A percentile compares a stretch with the other conserved stretches of the same genome.
Conservation (phyloP, 306 rosid species). For the Hylodesmum podocarpum region DNA sequence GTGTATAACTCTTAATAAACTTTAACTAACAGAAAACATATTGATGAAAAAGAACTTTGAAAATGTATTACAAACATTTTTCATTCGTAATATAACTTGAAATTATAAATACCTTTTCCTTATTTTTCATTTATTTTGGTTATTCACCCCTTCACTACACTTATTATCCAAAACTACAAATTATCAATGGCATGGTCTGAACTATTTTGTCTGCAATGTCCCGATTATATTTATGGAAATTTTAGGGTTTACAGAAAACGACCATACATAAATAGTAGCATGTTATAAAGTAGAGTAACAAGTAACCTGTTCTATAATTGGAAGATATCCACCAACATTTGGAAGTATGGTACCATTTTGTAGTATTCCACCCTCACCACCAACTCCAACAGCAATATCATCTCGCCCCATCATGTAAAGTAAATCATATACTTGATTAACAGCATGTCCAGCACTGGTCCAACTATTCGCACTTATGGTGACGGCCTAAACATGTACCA, state of each 20-base stretch:
- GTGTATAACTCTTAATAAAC: too few species aligned
- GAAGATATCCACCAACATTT: conserved; percentile 88
- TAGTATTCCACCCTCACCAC: conserved; percentile 87
- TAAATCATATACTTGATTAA: conserved; percentile 79
- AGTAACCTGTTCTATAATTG: conserved; percentile 74
- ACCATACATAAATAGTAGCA: not conserved
- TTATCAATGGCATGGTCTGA: not conserved
- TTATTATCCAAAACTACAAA: too few species aligned
- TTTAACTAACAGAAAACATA: too few species aligned
- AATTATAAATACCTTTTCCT: too few species aligned
- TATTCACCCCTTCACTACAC: too few species aligned
- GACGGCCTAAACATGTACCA: conserved; percentile 47
- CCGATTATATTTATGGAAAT: too few species aligned
- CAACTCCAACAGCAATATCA: conserved; percentile 78
- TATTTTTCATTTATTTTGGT: too few species aligned
- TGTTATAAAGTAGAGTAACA: too few species aligned
- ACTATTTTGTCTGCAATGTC: too few species aligned
- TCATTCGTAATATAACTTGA: too few species aligned
- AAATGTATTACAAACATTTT: too few species aligned
- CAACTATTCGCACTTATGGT: conserved; percentile 73
- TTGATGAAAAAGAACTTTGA: too few species aligned
- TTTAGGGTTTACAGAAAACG: not conserved
- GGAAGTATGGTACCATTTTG: conserved; percentile 63
- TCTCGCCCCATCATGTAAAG: conserved; percentile 94
- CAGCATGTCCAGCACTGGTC: conserved; percentile 77